Percentiles rank a stretch among this genome's conserved stretches.
phyloP scores from a whole-genome alignment of 2,329 filamentous ascomycete species.

The Claviceps sp. region DNA sequence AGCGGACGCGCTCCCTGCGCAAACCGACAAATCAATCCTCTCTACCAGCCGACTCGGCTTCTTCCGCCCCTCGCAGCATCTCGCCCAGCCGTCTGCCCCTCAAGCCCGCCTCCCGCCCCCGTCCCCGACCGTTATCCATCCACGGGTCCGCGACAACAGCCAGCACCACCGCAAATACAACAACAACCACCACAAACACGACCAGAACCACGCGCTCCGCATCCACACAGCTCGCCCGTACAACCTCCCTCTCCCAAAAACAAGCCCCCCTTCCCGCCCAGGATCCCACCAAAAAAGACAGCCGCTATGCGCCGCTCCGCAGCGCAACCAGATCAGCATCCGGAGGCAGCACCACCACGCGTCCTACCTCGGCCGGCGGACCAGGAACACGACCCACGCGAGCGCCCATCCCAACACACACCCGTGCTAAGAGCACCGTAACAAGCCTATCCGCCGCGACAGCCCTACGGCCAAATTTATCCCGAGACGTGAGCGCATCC shows the following conservation, averaged over 20 bases:
- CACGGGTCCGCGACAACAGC: slow-evolving; percentile 8
- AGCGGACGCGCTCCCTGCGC: slow-evolving; percentile 25
- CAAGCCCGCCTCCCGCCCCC: slow-evolving; percentile 22
- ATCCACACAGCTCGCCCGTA: slow-evolving; percentile 8
- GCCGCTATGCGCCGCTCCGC: slow-evolving; percentile 22
- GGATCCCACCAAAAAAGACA: slow-evolving; percentile 11
- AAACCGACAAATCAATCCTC: slow-evolving; percentile 11
- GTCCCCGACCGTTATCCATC: slow-evolving; percentile 18
- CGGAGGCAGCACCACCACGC: slow-evolving; percentile 10
- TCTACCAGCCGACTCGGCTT: slow-evolving; percentile 2
- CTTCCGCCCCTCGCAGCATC: slow-evolving; percentile 19
- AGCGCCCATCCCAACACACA: slow-evolving; percentile 12
- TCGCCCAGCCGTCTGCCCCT: slow-evolving; percentile 39
- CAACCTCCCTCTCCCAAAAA: slow-evolving; percentile 12
- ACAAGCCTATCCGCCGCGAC: slow-evolving; percentile 15
- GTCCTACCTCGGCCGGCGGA: slow-evolving; percentile 17
- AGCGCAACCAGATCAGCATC: slow-evolving; percentile 16
- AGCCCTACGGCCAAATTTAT: slow-evolving; percentile 17
- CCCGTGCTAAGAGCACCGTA: slow-evolving; percentile 20
- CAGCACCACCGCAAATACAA: slow-evolving; percentile 1
- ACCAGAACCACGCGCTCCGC: slow-evolving; percentile 6
- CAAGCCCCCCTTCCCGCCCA: not conserved
- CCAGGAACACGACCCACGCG: slow-evolving; percentile 7
- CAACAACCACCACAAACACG: not conserved
- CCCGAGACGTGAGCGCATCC: slow-evolving; percentile 7